phyloP scores from a whole-genome alignment of 2,329 filamentous ascomycete genomes.

The Aspergillus sclerotialis region DNA sequence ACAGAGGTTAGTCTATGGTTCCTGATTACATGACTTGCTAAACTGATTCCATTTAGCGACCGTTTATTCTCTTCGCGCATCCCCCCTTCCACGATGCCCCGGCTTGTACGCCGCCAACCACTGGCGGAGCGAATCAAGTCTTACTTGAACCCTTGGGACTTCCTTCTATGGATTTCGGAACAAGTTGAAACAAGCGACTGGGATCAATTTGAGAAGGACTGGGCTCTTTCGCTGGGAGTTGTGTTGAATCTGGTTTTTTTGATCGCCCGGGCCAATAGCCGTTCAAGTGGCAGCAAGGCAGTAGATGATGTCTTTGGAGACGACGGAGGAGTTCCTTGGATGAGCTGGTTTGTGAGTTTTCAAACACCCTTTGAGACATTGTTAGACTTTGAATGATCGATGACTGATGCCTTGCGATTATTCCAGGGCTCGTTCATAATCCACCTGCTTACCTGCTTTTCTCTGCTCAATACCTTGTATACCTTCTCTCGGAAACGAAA shows the following conservation, averaged over 20 bases:
- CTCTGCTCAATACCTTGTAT: conserved; percentile 70
- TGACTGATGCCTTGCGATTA: conserved; percentile 5
- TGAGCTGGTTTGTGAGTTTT: conserved; percentile 55
- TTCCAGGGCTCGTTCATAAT: conserved; percentile 61
- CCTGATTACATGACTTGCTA: not conserved
- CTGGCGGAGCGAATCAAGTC: conserved; percentile 72
- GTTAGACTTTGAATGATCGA: conserved; percentile 1
- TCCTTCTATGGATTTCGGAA: conserved; percentile 83
- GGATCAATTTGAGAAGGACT: conserved; percentile 67
- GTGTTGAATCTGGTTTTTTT: conserved; percentile 73
- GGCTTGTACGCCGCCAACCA: conserved; percentile 73
- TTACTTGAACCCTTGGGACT: conserved; percentile 79
- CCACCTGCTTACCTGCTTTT: conserved; percentile 60
- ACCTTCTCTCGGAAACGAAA: conserved; percentile 74
- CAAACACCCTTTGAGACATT: not conserved
- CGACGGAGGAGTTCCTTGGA: conserved; percentile 55
- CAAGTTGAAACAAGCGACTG: conserved; percentile 87
- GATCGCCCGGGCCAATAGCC: conserved; percentile 71
- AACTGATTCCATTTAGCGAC: conserved; percentile 4
- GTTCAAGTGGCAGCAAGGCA: conserved; percentile 41
- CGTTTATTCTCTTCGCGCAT: conserved; percentile 7
- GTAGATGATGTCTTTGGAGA: conserved; percentile 83
- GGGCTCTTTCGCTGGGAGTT: conserved; percentile 69
- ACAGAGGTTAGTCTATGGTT: not conserved
- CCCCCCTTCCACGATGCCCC: conserved; percentile 55